These are phyloP conservation scores for Auxenochlorella pyrenoidosa DNA, from an alignment of 139 green algal species.

Conservation along the genomic window DNA sequence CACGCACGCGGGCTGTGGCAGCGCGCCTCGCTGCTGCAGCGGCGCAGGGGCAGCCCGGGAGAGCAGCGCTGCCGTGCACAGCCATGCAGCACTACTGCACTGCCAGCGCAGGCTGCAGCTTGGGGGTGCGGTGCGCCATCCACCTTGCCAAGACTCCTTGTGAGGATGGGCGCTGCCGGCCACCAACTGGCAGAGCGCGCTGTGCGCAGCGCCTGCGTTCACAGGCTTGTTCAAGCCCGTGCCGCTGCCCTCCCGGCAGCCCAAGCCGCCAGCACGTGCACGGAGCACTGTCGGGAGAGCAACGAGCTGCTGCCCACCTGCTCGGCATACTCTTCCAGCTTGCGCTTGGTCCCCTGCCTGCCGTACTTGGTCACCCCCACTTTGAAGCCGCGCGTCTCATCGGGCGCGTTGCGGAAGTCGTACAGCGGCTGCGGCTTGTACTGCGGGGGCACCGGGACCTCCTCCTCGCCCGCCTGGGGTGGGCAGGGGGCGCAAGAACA, in stretches of 20 bases:
- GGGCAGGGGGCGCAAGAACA: too few relatives aligned
- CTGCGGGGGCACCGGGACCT: slow-evolving; percentile 59
- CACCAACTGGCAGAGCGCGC: too few relatives aligned
- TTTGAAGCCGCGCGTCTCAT: slow-evolving; percentile 60
- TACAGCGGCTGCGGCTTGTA: slow-evolving; percentile 33
- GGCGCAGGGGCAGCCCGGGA: not conserved
- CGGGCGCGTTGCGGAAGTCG: slow-evolving; percentile 50
- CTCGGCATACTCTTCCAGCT: slow-evolving; percentile 67
- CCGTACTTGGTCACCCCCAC: slow-evolving; percentile 47
- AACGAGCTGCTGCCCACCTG: slow-evolving; percentile 20
- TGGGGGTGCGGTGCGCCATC: not conserved
- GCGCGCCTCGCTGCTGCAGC: too few relatives aligned
- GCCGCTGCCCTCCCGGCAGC: not conserved
- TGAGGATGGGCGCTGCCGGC: too few relatives aligned
- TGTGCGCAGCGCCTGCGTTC: too few relatives aligned
- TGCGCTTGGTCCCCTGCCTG: slow-evolving; percentile 55
- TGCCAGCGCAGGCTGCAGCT: not conserved
- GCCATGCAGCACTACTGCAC: not conserved
- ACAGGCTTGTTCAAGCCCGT: too few relatives aligned
- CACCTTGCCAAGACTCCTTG: too few relatives aligned
- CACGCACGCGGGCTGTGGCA: too few relatives aligned
- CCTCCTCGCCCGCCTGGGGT: not conserved
- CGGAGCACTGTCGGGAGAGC: too few relatives aligned
- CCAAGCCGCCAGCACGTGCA: not conserved
- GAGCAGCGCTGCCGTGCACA: not conserved